phyloP scores from a whole-genome alignment of 345 rosid species.

The Psidium guajava region DNA sequence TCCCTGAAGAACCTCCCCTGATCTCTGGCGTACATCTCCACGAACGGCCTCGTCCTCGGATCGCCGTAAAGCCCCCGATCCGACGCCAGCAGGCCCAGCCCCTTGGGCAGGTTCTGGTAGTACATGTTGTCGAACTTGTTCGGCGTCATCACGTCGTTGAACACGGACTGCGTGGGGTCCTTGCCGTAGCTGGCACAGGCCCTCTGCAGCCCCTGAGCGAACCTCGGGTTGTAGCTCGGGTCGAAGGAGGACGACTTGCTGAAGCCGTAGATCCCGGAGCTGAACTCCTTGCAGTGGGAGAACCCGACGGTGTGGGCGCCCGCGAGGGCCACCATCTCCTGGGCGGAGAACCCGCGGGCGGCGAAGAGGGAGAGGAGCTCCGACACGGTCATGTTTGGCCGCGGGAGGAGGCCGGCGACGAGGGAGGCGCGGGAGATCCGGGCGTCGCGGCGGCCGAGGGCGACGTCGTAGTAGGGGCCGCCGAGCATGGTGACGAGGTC shows the following conservation, averaged over 20 bases:
- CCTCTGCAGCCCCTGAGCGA: constrained; percentile 43
- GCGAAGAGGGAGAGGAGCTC: constrained; percentile 41
- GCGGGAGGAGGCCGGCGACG: constrained; percentile 47
- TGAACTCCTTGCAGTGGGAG: constrained; percentile 87
- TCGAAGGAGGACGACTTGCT: constrained; percentile 3
- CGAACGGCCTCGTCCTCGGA: constrained; percentile 47
- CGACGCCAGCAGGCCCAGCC: constrained; percentile 65
- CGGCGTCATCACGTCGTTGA: constrained; percentile 89
- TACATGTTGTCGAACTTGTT: constrained; percentile 81
- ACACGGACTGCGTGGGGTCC: constrained; percentile 69
- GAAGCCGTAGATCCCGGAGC: constrained; percentile 17
- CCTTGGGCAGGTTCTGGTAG: constrained; percentile 66
- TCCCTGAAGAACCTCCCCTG: constrained; percentile 56
- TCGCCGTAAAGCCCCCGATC: constrained; percentile 60
- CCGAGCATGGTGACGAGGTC: constrained; percentile 67
- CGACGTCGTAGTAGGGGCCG: constrained; percentile 61
- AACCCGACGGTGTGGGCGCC: constrained; percentile 93
- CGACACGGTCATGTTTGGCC: constrained; percentile 46
- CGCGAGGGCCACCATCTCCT: constrained; percentile 78
- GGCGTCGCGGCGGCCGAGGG: constrained; percentile 65
- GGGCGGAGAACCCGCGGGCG: constrained; percentile 45
- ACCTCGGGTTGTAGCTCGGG: constrained; percentile 60
- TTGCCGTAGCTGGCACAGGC: constrained; percentile 52
- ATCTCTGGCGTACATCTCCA: constrained; percentile 58
- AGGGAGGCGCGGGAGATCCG: constrained; percentile 36